Evolutionary conservation across 441 rosid genomes (phyloP).

Genomic region (Pelargonium myrrhifolium): DNA sequence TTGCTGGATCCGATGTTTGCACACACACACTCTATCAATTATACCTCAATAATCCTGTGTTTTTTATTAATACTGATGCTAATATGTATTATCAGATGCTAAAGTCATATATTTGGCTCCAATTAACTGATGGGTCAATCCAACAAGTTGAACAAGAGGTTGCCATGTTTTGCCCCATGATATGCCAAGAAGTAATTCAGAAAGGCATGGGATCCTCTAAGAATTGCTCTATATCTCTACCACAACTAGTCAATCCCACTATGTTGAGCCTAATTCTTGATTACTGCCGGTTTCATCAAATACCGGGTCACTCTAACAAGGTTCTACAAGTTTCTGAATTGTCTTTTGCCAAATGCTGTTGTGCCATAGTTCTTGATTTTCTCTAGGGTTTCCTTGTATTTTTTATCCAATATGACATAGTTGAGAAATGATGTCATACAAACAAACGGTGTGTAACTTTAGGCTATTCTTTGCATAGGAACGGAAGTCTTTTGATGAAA

Average conservation of each 20-base stretch:
- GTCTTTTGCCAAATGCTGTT: slow-evolving; percentile 17
- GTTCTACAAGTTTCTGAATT: slow-evolving; percentile 21
- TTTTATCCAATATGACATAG: slow-evolving; percentile 3
- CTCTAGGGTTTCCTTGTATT: slow-evolving; percentile 10
- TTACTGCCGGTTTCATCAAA: slow-evolving; percentile 72
- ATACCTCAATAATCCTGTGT: background rate
- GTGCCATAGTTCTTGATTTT: slow-evolving; percentile 1
- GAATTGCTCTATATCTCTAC: slow-evolving; percentile 55
- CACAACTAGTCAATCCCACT: slow-evolving; percentile 56
- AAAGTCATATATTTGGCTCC: slow-evolving; percentile 72
- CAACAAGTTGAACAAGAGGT: slow-evolving; percentile 75
- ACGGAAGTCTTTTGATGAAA: slow-evolving; percentile 59
- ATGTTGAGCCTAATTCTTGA: slow-evolving; percentile 60
- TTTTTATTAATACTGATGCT: slow-evolving; percentile 12
- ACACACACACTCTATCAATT: background rate
- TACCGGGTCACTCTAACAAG: slow-evolving; percentile 62
- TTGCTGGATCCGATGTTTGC: background rate
- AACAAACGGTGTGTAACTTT: slow-evolving; percentile 2
- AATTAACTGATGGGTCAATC: slow-evolving; percentile 58
- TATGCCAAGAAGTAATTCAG: slow-evolving; percentile 58
- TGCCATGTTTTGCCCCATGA: slow-evolving; percentile 70
- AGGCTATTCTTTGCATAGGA: slow-evolving; percentile 29
- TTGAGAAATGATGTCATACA: background rate
- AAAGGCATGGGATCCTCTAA: slow-evolving; percentile 62
- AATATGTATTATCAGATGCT: slow-evolving; percentile 36